These are phyloP conservation scores for Botrytis elliptica DNA, from an alignment of 2,329 filamentous ascomycete genomes.

Conservation along the genomic window DNA sequence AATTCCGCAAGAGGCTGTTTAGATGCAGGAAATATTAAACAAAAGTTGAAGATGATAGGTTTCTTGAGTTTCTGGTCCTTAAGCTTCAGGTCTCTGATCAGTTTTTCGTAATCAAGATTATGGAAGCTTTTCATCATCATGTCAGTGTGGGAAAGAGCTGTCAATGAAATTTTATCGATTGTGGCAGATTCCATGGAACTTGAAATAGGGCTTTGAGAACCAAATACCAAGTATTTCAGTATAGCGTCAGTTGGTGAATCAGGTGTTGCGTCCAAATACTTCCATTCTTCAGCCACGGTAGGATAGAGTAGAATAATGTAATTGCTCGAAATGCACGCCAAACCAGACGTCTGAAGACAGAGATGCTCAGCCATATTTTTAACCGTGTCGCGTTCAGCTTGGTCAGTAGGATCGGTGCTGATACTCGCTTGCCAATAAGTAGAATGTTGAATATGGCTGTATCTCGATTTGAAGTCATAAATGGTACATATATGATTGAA, in stretches of 20 bases:
- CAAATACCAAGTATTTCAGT: slow-evolving; percentile 34
- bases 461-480: slow-evolving; percentile 31
- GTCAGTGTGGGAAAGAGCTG: neutral
- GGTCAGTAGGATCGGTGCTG: slow-evolving; percentile 18
- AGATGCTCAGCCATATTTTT: slow-evolving; percentile 30
- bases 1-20: slow-evolving; percentile 41
- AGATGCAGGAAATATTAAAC: slow-evolving; percentile 49
- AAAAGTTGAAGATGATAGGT: slow-evolving; percentile 42
- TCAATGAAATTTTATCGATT: slow-evolving; percentile 4
- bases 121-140: slow-evolving; percentile 25
- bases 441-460: slow-evolving; percentile 15
- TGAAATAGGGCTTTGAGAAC: slow-evolving; percentile 5
- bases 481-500: slow-evolving; percentile 33
- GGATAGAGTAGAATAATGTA: slow-evolving; percentile 35
- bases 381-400: slow-evolving; percentile 20
- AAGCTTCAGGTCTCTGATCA: slow-evolving; percentile 24
- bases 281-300: slow-evolving; percentile 34
- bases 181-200: neutral
- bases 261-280: slow-evolving; percentile 29
- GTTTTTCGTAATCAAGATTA: slow-evolving; percentile 27
- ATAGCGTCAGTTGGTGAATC: slow-evolving; percentile 16
- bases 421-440: slow-evolving; percentile 27
- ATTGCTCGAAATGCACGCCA: slow-evolving; percentile 25
- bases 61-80: slow-evolving; percentile 14
- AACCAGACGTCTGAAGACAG: slow-evolving; percentile 26